Evolutionary conservation across 371 early-diverging fungal species (phyloP), one percentile per base, ranked within the genome.

Genomic region (Quaeritorhiza haematococci): DNA sequence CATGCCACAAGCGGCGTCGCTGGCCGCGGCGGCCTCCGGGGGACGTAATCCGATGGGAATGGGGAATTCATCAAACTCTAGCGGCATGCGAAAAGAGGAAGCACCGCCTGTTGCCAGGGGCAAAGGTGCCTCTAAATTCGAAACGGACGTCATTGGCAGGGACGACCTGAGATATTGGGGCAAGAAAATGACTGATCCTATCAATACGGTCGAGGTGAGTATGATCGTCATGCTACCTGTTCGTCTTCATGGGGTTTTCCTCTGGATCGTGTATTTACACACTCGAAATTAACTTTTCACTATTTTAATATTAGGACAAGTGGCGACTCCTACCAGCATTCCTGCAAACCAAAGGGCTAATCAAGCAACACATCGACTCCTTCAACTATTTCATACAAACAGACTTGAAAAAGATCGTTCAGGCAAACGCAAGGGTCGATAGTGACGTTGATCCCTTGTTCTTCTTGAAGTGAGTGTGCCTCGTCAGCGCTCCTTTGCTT

Each of bases 351-450:
- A 98, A 97, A 68, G 99, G 99, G 61, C 88, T 99, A 33, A 92
- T 98, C 56, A 94, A 99, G 72, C 99, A 99, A 74, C 99, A 99
- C 69, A 86, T 98, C 57, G 98, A 98, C 71, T 99, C 99, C 0
- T 99, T 95, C 81, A 96, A 99, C 80, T 96, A 98, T 72, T 99
- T 99, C 77, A 82, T 99, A 64, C 87, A 95, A 61, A 87, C 89
- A 19, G 99, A 98, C 58, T 75, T 99, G 58, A 86, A 92, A 67
- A 90, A 93, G 64, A 98, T 99, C 61, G 80, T 99, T 53, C 79
- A 85, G 63, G 96, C 98, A 8, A 99, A 98, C 74, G 86, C 89
- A 61, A 85, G 85, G 59, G 89, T 99, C 33, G 91, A 89, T n/a
- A 94, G 95, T 1, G 99, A 99, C 65, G 93, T 99, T 5, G 99